Evolutionary conservation across 2,329 filamentous ascomycete species (phyloP).

Genomic region (Sclerotinia trifoliorum): DNA sequence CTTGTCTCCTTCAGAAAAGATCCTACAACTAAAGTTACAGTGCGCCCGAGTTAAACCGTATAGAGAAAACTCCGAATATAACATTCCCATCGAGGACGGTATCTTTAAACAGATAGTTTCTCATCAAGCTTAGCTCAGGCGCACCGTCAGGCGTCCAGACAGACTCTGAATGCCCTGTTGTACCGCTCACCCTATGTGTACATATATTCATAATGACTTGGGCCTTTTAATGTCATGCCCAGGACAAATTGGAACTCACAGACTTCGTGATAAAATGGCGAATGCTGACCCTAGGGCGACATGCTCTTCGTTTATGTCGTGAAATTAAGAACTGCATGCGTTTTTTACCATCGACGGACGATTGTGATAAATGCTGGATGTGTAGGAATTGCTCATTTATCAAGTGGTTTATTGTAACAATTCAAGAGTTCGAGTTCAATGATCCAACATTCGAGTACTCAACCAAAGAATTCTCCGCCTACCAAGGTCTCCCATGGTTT

Average conservation of each 20-base stretch:
- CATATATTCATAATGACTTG: not conserved
- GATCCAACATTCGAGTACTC: slow-evolving; percentile 4
- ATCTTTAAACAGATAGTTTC: not conserved
- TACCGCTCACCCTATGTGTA: slow-evolving; percentile 13
- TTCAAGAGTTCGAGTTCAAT: not conserved
- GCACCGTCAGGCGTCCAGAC: slow-evolving; percentile 25
- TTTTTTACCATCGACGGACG: too few species aligned
- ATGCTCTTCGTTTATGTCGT: not conserved
- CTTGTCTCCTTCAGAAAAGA: slow-evolving; percentile 58
- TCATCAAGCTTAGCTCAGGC: not conserved
- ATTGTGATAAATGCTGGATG: not conserved
- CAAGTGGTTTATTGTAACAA: not conserved
- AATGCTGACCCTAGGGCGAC: too few species aligned
- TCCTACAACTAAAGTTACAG: slow-evolving; percentile 24
- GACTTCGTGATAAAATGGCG: not conserved
- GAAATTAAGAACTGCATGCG: not conserved
- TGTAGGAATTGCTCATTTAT: too few species aligned
- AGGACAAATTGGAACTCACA: slow-evolving; percentile 39
- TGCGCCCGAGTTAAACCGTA: not conserved
- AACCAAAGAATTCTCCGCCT: slow-evolving; percentile 39
- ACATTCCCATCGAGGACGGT: too few species aligned
- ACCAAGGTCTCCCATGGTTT: slow-evolving; percentile 66
- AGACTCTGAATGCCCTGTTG: slow-evolving; percentile 25
- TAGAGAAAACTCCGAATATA: too few species aligned
- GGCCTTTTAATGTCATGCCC: slow-evolving; percentile 46